Percentiles rank a stretch among this genome's conserved stretches.
phyloP scores from a whole-genome alignment of 2,329 filamentous ascomycete species.

The Alternaria longipes region DNA sequence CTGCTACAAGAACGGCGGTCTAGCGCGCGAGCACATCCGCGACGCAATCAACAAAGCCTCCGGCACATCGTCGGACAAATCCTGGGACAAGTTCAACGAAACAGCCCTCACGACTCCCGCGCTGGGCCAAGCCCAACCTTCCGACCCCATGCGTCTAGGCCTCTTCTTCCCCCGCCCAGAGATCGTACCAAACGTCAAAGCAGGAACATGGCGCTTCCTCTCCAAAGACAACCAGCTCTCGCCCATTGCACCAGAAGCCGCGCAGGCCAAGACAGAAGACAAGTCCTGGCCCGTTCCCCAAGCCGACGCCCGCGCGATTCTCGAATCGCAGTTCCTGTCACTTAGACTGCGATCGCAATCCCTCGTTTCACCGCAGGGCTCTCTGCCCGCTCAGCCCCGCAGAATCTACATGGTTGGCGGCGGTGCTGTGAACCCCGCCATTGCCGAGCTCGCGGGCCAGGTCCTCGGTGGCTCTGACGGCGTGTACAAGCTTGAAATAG shows the following conservation, averaged over 20 bases:
- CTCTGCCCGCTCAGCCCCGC: slow-evolving; percentile 82
- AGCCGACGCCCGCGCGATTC: slow-evolving; percentile 83
- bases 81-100: slow-evolving; percentile 85
- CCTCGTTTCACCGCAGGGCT: slow-evolving; percentile 68
- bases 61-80: slow-evolving; percentile 53
- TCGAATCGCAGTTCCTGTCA: slow-evolving; percentile 94
- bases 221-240: slow-evolving; percentile 62
- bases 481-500: slow-evolving; percentile 91
- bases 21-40: slow-evolving; percentile 89
- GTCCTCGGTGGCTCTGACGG: slow-evolving; percentile 90
- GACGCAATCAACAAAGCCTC: slow-evolving; percentile 73
- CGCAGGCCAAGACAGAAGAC: slow-evolving; percentile 47
- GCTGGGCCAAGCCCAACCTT: slow-evolving; percentile 65
- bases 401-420: slow-evolving; percentile 95
- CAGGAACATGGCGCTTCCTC: slow-evolving; percentile 87
- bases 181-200: slow-evolving; percentile 89
- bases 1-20: slow-evolving; percentile 97
- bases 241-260: slow-evolving; percentile 55
- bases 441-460: slow-evolving; percentile 83
- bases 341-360: slow-evolving; percentile 84
- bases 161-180: slow-evolving; percentile 96
- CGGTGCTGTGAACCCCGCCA: slow-evolving; percentile 87
- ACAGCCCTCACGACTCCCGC: slow-evolving; percentile 73
- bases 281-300: slow-evolving; percentile 61
- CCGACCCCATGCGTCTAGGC: slow-evolving; percentile 78